Evolutionary conservation across 495 filamentous ascomycete species (phyloP), one percentile per base, ranked within the genome.

Genomic region (Ramalina intermedia): DNA sequence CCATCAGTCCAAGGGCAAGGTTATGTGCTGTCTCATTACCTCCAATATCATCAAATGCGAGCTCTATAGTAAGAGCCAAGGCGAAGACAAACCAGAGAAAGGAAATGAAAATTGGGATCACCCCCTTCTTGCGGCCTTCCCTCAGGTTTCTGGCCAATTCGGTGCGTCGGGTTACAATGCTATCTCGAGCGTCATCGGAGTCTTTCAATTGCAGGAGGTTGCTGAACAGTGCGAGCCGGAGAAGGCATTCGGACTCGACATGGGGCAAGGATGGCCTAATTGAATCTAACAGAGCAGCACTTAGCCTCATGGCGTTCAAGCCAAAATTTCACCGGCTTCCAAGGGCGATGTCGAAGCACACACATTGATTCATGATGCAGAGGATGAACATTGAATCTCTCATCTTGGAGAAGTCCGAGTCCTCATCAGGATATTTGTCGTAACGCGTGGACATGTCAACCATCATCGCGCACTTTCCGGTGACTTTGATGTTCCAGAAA

Each of bases 401-500:
- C n/a, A 73, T 61, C 24, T 55, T 50, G 2, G 62, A 55, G 44
- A 73, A 69, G 14, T 64, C 61, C 27, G 66, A 62, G 20, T 54
- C 53, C n/a, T 56, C 36, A 53, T 66, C 43, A 11, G 59, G 60
- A 41, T 61, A 54, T 12, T 54, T 40, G 20, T 63, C 52, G 49
- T 68, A 70, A 11, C 35, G 52, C 2, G 57, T 57, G 1, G 70
- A 51, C 70, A 72, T 70, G 42, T 72, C 69, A 11, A 68, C 59
- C 57, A 70, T 66, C 41, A 68, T 43, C 7, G 69, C 69, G 36
- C 62, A 67, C 51, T 66, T 73, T 8, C 64, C 67, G 6, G 60
- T 66, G 21, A 73, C 62, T 52, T 61, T 69, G 55, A 73, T 71
- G 46, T 73, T 70, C 69, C 69, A 73, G 8, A 73, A 58, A 4